phyloP scores from a whole-genome alignment of 2,329 filamentous ascomycete genomes.

The Scedosporium aurantiacum region DNA sequence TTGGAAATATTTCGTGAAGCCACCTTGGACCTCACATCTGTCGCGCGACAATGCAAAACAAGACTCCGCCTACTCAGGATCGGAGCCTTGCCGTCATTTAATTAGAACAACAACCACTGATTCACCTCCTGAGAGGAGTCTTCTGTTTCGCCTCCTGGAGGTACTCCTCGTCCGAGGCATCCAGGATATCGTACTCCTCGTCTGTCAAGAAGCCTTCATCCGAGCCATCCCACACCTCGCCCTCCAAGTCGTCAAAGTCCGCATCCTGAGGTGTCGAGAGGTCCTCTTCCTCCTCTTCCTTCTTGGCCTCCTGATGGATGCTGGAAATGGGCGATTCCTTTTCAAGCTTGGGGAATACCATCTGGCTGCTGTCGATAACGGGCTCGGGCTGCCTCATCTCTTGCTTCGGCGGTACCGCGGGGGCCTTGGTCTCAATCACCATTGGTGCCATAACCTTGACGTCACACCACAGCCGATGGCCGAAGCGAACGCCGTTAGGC shows the following conservation, averaged over 20 bases:
- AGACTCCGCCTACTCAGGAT: neutral
- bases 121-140: conserved; percentile 23
- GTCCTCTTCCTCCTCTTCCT: conserved; percentile 40
- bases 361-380: conserved; percentile 43
- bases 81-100: neutral
- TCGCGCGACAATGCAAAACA: neutral
- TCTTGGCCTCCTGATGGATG: conserved; percentile 50
- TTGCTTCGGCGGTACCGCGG: neutral
- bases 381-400: conserved; percentile 14
- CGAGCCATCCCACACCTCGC: conserved; percentile 49
- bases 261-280: conserved; percentile 19
- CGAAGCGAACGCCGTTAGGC: conserved; percentile 69
- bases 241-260: conserved; percentile 26
- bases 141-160: conserved; percentile 42
- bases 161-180: conserved; percentile 85
- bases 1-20: neutral
- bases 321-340: conserved; percentile 82
- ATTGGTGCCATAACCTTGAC: conserved; percentile 51
- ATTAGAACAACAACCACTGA: neutral
- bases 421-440: conserved; percentile 9
- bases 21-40: neutral
- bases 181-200: conserved; percentile 94
- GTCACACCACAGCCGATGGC: conserved; percentile 92
- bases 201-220: conserved; percentile 83
- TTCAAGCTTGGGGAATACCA: conserved; percentile 95